Evolutionary conservation across 228 moss, liverwort and hornwort species (phyloP), one percentile per base, ranked within the genome.

Genomic region (Sphagnum magellanicum): DNA sequence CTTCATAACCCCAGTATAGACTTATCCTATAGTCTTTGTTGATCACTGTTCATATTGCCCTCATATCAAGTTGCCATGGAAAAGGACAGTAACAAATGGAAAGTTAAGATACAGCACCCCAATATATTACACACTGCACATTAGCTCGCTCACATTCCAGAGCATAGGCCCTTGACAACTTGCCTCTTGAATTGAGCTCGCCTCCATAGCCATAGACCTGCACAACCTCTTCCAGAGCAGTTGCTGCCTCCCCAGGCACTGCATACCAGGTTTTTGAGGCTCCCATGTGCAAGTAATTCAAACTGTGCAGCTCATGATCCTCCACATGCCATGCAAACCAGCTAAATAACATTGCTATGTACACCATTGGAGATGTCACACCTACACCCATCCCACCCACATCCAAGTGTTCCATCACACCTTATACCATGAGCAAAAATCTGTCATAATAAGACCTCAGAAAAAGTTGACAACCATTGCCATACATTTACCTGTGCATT

Each of bases 321-420:
- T 95, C 95, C 64, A 95, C 95, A 72, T 95, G 95, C 95, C 95
- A 95, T 63, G 95, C 95, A 59, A 95, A 95, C 95, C 95, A 95
- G 85, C 95, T 95, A 63, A 95, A 95, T 32, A 95, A 90, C 95
- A 95, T 95, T 74, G 92, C 95, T 70, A 95, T 92, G 75, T 95
- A 95, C 74, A 95, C 95, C 95, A 95, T 95, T 3, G 95, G 95
- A 68, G 95, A 90, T 5, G 95, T 95, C 59, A 95, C 95, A 52
- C 86, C 86, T 86, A 82, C 70, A 71, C 17, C 70, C 70, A 74
- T 63, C 47, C 68, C 72, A 74, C 47, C 8, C 59, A 46, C 59
- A n/a, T n/a, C 32, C 32, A 32, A 32, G 32, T 32, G 32, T 32
- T 32, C 32, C 32, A 32, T 32, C 32, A 32, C 32, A 32, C 32